Base-by-base conservation (phyloP, 2,329 filamentous ascomycete genomes). In the Pestalotiopsis sp. region DNA sequence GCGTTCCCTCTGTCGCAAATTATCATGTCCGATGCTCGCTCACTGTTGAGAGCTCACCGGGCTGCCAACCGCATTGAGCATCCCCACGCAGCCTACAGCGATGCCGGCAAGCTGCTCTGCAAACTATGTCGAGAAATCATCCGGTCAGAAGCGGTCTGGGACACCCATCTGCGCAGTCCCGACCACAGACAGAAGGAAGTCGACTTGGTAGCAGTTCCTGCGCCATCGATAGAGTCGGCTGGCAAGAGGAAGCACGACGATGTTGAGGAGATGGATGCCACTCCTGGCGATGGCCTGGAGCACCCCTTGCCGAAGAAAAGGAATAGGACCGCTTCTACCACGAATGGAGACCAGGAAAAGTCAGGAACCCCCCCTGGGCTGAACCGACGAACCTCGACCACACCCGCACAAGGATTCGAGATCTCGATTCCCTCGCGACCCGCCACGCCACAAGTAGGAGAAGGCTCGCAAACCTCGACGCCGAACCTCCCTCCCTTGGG, bases 1-100 rank as follows among this genome's bases (percentile, higher is more conserved):
- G 9, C 3, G 17, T 22, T 20, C 20, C 56, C 56, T 14, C n/a
- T 7, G 56, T n/a, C 24, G 22, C 22, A n/a, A 14, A 17, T 62
- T 57, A 69, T 59, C 71, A 95, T 96, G 92, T 85, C 92, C 72
- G 93, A 97, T 79, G 91, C 93, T 30, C 91, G 94, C 73, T 88
- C 92, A 44, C 87, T 97, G 62, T 86, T 97, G 68, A 92, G 92
- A 73, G 91, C 90, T 75, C 92, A 95, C 79, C 89, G 93, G 71
- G 89, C 89, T 67, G 87, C 91, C 70, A 89, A 93, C 67, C 88
- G 91, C 71, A 89, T 94, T 74, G 86, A 89, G 64, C 90, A 93
- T 73, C 88, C 91, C 3, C 84, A 91, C 73, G 90, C 91, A 56
- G 82, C 85, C 66, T 93, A 94, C 80, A 89, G 90, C 4, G 85